phyloP scores from a whole-genome alignment of 140 eudicot species.

The Flaveria floridana region DNA sequence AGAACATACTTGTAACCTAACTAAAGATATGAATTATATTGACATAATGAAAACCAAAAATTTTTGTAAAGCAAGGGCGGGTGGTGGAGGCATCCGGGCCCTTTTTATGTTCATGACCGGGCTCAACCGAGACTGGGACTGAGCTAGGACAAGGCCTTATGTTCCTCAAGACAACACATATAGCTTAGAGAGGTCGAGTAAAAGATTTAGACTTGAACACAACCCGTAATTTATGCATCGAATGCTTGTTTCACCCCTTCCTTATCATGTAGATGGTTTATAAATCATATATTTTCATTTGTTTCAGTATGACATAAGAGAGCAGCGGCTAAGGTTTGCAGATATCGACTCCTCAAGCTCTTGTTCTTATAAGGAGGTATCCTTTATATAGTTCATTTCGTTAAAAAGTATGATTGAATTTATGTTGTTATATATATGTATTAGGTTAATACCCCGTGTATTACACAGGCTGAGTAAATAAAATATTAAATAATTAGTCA shows the following conservation, averaged over 20 bases:
- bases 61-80: not conserved
- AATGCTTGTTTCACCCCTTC: constrained; percentile 3
- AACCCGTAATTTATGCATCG: not conserved
- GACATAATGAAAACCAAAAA: not conserved
- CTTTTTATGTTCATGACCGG: too few species aligned
- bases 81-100: not conserved
- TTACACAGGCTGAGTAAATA: too few species aligned
- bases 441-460: too few species aligned
- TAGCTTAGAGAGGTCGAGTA: too few species aligned
- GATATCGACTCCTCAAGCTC: constrained; percentile 79
- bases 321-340: constrained; percentile 77
- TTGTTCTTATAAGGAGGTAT: constrained; percentile 85
- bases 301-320: constrained; percentile 67
- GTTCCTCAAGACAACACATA: too few species aligned
- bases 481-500: too few species aligned
- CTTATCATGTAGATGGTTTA: constrained; percentile 13
- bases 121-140: too few species aligned
- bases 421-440: not conserved
- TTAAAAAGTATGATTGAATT: not conserved
- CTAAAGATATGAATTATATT: not conserved
- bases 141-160: too few species aligned
- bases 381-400: not conserved
- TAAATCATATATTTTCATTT: constrained; percentile 2
- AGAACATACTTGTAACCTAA: not conserved
- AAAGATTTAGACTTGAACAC: too few species aligned